Base-by-base conservation (phyloP, 805 yeast species). In the Barnettozyma californica region DNA sequence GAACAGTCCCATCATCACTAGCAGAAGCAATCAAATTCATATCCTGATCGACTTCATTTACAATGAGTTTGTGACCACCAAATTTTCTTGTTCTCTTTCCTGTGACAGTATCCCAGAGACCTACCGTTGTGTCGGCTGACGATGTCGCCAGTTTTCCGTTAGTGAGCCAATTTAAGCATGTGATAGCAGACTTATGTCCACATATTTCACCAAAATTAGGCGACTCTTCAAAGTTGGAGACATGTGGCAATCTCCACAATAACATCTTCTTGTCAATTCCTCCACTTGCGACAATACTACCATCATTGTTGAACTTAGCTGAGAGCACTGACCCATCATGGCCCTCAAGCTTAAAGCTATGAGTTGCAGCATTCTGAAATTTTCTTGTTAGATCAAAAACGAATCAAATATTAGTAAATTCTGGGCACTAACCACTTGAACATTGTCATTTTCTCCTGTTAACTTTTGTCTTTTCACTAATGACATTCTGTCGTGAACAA, bases 101-200 rank as follows among this genome's bases (percentile, higher is more conserved):
- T 3, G 83, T 76, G 18, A 67, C 70, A 0, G 74, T 62, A 60
- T 87, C 92, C 81, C 87, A 83, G 5, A 79, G 57, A 1, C 81
- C 80, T 1, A 84, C 64, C 0, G 85, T 76, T 4, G 70, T 54
- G 60, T 85, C 95, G 0, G 91, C 81, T 23, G 87, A 77, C 1
- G 80, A 66, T 2, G 84, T 68, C 14, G 71, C 74, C 2, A 82
- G 16, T 2, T 67, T 53, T 33, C 76, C 80, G 37, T 76, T 73
- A 6, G 65, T 55, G 3, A 63, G 49, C 87, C 91, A 86, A 26
- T 66, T 61, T 9, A 85, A 55, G 1, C 81, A 74, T 0, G 88
- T 78, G 0, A 87, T 72, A 0, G 89, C 88, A 7, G 79, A 76
- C 50, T 81, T 82, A 58, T 83, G 88, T 5, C 84, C 87, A 11